These are phyloP conservation scores for Oropetium thomaeum DNA, from an alignment of 176 grass and related monocot species.

Conservation along the genomic window DNA sequence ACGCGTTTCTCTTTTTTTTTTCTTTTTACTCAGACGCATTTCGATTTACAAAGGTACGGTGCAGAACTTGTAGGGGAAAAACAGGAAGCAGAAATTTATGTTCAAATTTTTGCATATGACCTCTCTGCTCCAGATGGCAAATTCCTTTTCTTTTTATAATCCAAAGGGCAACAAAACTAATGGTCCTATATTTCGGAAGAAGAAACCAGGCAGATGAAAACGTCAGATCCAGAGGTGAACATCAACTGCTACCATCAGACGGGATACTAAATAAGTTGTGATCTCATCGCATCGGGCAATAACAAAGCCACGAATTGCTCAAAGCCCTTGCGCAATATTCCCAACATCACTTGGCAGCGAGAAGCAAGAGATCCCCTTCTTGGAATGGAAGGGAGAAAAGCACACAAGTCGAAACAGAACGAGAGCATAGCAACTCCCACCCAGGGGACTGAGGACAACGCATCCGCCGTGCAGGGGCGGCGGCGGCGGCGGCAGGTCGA, in stretches of 20 bases:
- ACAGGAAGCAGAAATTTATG: not conserved
- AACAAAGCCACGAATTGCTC: slow-evolving; percentile 39
- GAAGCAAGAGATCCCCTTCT: not conserved
- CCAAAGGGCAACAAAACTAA: not conserved
- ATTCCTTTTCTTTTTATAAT: too few relatives aligned
- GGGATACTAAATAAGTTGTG: slow-evolving; percentile 25
- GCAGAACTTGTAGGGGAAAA: not conserved
- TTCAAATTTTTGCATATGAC: too few relatives aligned
- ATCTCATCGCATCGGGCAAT: slow-evolving; percentile 59
- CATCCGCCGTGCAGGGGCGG: not conserved
- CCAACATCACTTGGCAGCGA: slow-evolving; percentile 55
- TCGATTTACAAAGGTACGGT: not conserved
- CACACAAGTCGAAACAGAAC: not conserved
- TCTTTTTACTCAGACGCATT: too few relatives aligned
- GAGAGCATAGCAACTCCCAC: not conserved
- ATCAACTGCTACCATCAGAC: slow-evolving; percentile 42
- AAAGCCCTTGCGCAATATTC: slow-evolving; percentile 74
- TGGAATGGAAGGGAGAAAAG: not conserved
- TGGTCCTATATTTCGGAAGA: not conserved
- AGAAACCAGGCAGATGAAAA: not conserved
- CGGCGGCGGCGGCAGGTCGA: not conserved
- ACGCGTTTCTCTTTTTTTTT: too few relatives aligned
- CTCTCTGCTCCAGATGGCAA: too few relatives aligned
- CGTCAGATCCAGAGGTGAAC: not conserved
- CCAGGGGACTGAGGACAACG: not conserved